Evolutionary conservation across 805 yeast genomes (phyloP).

Genomic region (Ogataea paraovalis): DNA sequence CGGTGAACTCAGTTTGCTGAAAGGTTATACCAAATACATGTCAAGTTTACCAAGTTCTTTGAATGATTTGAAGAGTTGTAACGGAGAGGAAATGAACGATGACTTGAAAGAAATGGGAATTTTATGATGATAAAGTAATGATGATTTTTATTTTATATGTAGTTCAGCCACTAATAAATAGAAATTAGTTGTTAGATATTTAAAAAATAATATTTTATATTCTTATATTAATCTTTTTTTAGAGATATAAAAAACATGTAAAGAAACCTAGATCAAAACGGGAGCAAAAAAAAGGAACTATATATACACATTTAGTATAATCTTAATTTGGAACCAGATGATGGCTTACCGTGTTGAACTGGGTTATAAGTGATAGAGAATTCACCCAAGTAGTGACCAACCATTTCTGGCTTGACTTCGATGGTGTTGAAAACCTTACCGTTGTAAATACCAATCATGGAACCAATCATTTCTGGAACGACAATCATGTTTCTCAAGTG

Average conservation of each 20-base stretch:
- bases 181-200: too few species aligned
- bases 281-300: constrained; percentile 9
- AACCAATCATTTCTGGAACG: constrained; percentile 99
- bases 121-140: neutral
- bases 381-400: constrained; percentile 99
- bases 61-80: constrained; percentile 55
- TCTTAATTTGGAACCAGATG: constrained; percentile 35
- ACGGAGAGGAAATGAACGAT: constrained; percentile 66
- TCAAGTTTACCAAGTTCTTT: constrained; percentile 83
- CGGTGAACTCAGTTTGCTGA: constrained; percentile 64
- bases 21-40: constrained; percentile 56
- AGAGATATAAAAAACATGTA: constrained; percentile 3
- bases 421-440: constrained; percentile 99
- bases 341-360: constrained; percentile 88
- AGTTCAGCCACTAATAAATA: too few species aligned
- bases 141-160: too few species aligned
- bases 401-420: constrained; percentile 99
- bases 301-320: constrained; percentile 27
- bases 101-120: constrained; percentile 68
- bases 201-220: neutral
- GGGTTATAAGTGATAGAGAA: constrained; percentile 99
- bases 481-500: constrained; percentile 98
- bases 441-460: constrained; percentile 98
- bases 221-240: constrained; percentile 5
- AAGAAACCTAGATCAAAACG: constrained; percentile 13